phyloP scores from a whole-genome alignment of 495 filamentous ascomycete species.

The Hypomontagnella submonticulosa region DNA sequence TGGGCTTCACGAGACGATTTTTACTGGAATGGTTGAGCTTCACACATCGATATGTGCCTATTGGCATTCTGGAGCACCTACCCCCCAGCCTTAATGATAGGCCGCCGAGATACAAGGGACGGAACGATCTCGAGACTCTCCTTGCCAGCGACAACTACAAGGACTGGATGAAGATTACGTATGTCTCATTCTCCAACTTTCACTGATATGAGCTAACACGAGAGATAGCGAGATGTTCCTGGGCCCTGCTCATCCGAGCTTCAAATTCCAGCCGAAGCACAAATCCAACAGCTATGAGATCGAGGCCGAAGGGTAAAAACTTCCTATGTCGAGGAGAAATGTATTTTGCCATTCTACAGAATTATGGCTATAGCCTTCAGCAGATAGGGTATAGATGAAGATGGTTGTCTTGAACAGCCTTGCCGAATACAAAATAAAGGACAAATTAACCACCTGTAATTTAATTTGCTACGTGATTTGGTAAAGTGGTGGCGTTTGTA shows the following conservation, averaged over 20 bases:
- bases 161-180: conserved; percentile 99
- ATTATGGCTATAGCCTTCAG: not conserved
- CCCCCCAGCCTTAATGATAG: conserved; percentile 89
- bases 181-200: conserved; percentile 49
- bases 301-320: conserved; percentile 64
- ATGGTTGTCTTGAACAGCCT: not conserved
- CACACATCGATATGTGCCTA: conserved; percentile 85
- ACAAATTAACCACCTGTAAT: not conserved
- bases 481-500: conserved; percentile 6
- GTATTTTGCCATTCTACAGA: not conserved
- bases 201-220: conserved; percentile 23
- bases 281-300: conserved; percentile 86
- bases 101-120: conserved; percentile 81
- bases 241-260: conserved; percentile 86
- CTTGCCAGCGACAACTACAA: conserved; percentile 88
- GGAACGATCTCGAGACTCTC: conserved; percentile 91
- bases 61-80: conserved; percentile 87
- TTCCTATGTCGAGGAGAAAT: not conserved
- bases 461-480: conserved; percentile 12
- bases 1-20: conserved; percentile 89
- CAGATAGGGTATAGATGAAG: conserved; percentile 3
- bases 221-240: conserved; percentile 92
- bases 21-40: conserved; percentile 96
- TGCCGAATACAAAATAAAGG: not conserved
- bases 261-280: conserved; percentile 98